Base-by-base conservation (phyloP, 805 yeast species). In the Starmera quercuum region DNA sequence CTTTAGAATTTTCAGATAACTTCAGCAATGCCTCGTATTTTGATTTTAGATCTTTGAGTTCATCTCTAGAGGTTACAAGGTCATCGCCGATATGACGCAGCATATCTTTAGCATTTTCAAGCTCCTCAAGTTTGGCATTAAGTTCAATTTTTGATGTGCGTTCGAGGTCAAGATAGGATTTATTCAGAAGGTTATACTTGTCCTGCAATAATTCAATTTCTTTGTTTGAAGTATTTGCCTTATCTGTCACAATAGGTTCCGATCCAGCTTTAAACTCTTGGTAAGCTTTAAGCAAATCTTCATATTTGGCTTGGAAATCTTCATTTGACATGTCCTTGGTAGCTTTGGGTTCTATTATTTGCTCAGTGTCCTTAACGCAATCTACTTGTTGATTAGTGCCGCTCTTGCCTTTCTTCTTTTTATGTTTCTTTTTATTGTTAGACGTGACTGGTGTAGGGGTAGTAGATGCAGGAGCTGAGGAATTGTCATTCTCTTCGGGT, bases 61-160 rank as follows among this genome's bases (percentile, higher is more conserved):
- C 59, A 30, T 81, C 85, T 42, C 71, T 75, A 0, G 86, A 74
- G 5, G 72, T 69, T 1, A 87, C 94, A 7, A 87, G 63, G 32
- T 85, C 94, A 47, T 83, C 73, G 1, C 96, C 96, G 19, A 87
- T 67, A 36, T 73, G 76, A 41, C 70, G 70, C 34, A 88, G 54
- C 84, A 81, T 83, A 37, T 86, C 96, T 47, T 78, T 73, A 33
- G 83, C 64, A 33, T 65, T 68, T 30, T 76, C 86, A 13, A 86
- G 59, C 47, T 87, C 95, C 35, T 75, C 83, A 10, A 49, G 37
- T 39, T 76, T 75, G 7, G 49, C 30, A 22, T 53, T 57, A n/a
- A 75, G 36, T 7, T 58, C 54, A 4, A 23, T 9, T 2, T 29
- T 25, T 2, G 22, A 21, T 5, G 30, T 27, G 26, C 38, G 32